Conservation (phyloP, 2,329 filamentous ascomycete species). For the Cercospora sp. region DNA sequence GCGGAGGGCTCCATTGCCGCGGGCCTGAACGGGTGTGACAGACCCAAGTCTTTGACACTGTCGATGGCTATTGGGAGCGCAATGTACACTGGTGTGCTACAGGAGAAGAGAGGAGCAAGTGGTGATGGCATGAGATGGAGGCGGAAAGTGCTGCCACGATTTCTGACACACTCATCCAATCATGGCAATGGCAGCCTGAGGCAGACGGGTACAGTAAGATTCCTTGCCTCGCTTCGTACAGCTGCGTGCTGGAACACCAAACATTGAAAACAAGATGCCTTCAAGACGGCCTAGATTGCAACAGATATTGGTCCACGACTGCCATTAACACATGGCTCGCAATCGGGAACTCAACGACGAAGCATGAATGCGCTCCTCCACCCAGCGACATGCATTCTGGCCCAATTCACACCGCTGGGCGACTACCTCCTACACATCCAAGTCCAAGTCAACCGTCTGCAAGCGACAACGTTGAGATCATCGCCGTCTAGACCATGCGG, state of each 20-base stretch:
- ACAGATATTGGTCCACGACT: not conserved
- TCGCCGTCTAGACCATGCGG: not conserved
- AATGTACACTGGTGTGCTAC: not conserved
- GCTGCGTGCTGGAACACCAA: not conserved
- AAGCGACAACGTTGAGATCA: not conserved
- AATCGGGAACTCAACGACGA: not conserved
- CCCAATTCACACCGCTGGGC: not conserved
- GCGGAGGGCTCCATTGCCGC: not conserved
- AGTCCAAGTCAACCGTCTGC: not conserved
- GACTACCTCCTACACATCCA: not conserved
- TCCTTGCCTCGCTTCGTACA: not conserved
- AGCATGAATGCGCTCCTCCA: not conserved
- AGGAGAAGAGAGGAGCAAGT: not conserved
- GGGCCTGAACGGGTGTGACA: not conserved
- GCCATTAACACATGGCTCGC: not conserved
- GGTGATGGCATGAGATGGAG: not conserved
- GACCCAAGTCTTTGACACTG: not conserved
- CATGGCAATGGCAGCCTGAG: not conserved
- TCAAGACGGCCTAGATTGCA: not conserved
- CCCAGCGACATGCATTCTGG: not conserved
- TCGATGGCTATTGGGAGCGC: not conserved
- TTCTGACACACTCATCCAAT: not conserved
- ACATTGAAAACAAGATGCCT: not conserved
- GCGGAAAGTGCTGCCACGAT: not conserved
- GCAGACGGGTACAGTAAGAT: not conserved